phyloP scores from a whole-genome alignment of 768 basidiomycete species.

The Tulasnella sp. region DNA sequence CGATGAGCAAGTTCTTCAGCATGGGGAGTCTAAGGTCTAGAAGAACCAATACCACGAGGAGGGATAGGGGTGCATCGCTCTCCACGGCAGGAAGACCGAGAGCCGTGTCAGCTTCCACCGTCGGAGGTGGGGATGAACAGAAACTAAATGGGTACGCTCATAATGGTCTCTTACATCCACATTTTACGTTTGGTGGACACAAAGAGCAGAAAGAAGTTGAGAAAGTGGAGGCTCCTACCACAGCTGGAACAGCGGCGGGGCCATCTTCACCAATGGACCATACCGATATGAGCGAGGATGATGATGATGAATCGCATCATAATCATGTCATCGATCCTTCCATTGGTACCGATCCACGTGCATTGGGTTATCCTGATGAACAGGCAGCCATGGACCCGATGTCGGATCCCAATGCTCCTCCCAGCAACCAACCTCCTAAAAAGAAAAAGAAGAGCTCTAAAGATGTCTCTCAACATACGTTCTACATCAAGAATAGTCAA shows the following conservation, averaged over 20 bases:
- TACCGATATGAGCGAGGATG: too few relatives aligned
- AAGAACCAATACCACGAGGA: too few relatives aligned
- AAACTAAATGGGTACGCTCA: too few relatives aligned
- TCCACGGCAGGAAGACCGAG: too few relatives aligned
- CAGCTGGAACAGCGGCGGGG: too few relatives aligned
- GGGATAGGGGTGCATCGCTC: not conserved
- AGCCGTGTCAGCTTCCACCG: too few relatives aligned
- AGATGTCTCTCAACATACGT: constrained; percentile 84
- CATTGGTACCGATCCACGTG: constrained; percentile 7
- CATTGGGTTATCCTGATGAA: not conserved
- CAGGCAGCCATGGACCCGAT: not conserved
- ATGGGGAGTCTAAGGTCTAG: too few relatives aligned
- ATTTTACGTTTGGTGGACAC: too few relatives aligned
- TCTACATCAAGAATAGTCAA: constrained; percentile 87
- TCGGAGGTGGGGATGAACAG: not conserved
- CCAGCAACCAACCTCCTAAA: constrained; percentile 18
- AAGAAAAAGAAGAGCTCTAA: constrained; percentile 37
- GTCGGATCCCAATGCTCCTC: not conserved
- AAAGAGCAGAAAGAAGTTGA: too few relatives aligned
- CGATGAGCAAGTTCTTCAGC: not conserved
- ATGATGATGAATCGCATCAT: not conserved
- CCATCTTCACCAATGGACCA: too few relatives aligned
- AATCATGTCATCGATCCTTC: constrained; percentile 7
- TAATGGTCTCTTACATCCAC: too few relatives aligned
- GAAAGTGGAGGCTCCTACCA: too few relatives aligned